Percentiles rank a stretch among this genome's conserved stretches.
Conservation (phyloP, 1,284 basidiomycete species). For the Cryptococcus jaspeensis region DNA sequence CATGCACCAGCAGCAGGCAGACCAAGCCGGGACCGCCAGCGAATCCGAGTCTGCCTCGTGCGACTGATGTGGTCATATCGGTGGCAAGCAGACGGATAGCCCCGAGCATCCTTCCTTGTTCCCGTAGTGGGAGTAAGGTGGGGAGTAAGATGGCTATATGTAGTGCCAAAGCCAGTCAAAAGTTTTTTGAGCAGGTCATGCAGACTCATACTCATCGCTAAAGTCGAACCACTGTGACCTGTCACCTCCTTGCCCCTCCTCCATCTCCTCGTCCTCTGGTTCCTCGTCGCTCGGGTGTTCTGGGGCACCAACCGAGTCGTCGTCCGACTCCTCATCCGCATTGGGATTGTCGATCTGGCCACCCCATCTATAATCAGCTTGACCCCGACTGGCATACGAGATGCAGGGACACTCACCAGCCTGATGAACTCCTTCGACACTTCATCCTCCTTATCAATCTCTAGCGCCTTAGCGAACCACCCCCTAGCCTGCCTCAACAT, state of each 20-base stretch:
- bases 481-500: constrained; percentile 29
- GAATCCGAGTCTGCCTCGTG: too few species aligned
- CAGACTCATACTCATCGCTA: constrained; percentile 11
- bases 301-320: constrained; percentile 8
- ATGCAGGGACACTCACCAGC: constrained; percentile 22
- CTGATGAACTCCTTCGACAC: constrained; percentile 35
- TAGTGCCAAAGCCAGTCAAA: too few species aligned
- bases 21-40: too few species aligned
- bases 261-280: constrained; percentile 13
- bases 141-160: too few species aligned
- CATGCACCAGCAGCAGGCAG: too few species aligned
- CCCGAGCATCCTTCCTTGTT: too few species aligned
- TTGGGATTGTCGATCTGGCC: background rate
- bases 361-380: constrained; percentile 1
- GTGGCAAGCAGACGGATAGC: too few species aligned
- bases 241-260: background rate
- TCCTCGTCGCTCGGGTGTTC: constrained; percentile 1
- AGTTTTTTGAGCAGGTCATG: background rate
- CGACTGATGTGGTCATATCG: too few species aligned
- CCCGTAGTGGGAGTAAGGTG: too few species aligned
- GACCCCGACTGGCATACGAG: background rate
- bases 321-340: constrained; percentile 8
- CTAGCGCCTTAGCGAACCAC: constrained; percentile 37
- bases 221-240: constrained; percentile 3
- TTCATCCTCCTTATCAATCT: constrained; percentile 25